Evolutionary conservation across 2,329 filamentous ascomycete genomes (phyloP).

Genomic region (Phyllachora maydis): DNA sequence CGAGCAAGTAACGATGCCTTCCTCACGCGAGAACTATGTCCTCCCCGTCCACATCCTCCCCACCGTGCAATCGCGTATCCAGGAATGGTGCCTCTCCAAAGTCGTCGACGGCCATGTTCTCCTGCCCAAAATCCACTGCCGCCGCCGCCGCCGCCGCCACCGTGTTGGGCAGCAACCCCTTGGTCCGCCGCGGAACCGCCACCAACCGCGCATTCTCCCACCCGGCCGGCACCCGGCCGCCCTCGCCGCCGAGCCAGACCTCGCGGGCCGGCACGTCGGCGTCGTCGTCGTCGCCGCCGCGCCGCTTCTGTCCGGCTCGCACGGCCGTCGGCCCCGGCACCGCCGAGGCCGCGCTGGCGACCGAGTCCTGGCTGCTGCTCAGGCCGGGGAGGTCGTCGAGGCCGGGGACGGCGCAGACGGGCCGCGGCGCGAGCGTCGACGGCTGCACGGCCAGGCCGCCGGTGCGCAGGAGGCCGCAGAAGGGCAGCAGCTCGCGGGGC

Average conservation of each 20-base stretch:
- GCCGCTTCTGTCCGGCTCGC: constrained; percentile 26
- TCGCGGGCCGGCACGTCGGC: constrained; percentile 9
- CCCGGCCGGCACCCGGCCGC: constrained; percentile 13
- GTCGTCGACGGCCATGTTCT: constrained; percentile 25
- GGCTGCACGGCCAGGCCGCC: constrained; percentile 46
- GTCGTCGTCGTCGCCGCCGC: constrained; percentile 21
- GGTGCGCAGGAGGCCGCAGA: constrained; percentile 61
- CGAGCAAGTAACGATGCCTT: no score
- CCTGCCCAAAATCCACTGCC: constrained; percentile 15
- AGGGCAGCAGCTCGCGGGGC: constrained; percentile 50
- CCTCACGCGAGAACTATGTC: no score
- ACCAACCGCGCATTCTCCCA: constrained; percentile 21
- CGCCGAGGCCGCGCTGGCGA: constrained; percentile 15
- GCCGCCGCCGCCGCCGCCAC: constrained; percentile 6
- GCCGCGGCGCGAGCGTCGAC: constrained; percentile 3
- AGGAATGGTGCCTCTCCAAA: constrained; percentile 53
- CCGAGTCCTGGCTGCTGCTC: constrained; percentile 34
- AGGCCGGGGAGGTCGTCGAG: constrained; percentile 12
- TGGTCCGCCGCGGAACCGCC: constrained; percentile 19
- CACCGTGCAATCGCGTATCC: constrained; percentile 13
- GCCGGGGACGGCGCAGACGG: constrained; percentile 7
- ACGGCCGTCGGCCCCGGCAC: no score
- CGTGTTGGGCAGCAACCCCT: constrained; percentile 5
- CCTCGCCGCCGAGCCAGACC: constrained; percentile 18
- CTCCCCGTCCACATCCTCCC: constrained; percentile 3